phyloP scores from a whole-genome alignment of 2,329 filamentous ascomycete genomes.

The Blumeriella jaapii region DNA sequence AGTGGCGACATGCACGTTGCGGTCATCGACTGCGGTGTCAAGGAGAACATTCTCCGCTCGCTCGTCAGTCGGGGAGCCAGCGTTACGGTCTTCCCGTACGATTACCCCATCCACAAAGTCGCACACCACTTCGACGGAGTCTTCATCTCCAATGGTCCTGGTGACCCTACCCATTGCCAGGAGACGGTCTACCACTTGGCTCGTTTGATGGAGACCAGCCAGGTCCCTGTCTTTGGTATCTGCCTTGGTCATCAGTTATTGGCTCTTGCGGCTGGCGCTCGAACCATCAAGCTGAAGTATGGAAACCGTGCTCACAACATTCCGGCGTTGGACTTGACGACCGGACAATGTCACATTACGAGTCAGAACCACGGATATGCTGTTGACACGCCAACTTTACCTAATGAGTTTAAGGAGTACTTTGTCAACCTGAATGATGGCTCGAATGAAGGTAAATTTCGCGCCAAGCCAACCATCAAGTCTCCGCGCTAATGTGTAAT shows the following conservation, averaged over 20 bases:
- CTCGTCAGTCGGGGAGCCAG: slow-evolving; percentile 84
- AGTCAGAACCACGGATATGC: slow-evolving; percentile 98
- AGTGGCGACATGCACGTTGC: slow-evolving; percentile 82
- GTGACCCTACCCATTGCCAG: slow-evolving; percentile 94
- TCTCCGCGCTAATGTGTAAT: slow-evolving; percentile 15
- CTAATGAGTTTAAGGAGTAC: slow-evolving; percentile 88
- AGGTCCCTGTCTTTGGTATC: slow-evolving; percentile 93
- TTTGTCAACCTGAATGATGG: slow-evolving; percentile 98
- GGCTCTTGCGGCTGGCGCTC: slow-evolving; percentile 75
- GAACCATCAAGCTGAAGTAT: slow-evolving; percentile 97
- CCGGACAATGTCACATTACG: slow-evolving; percentile 95
- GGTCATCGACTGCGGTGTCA: slow-evolving; percentile 94
- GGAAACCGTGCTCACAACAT: slow-evolving; percentile 99
- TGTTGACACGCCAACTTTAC: slow-evolving; percentile 73
- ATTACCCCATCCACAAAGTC: slow-evolving; percentile 97
- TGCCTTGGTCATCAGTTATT: slow-evolving; percentile 95
- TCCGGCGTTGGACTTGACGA: slow-evolving; percentile 85
- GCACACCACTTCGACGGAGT: slow-evolving; percentile 96
- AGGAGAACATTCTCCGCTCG: slow-evolving; percentile 98
- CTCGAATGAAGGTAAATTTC: slow-evolving; percentile 87
- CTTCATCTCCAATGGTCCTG: slow-evolving; percentile 98
- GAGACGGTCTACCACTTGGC: slow-evolving; percentile 86
- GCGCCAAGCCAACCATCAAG: too few species aligned
- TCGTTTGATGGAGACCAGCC: slow-evolving; percentile 81
- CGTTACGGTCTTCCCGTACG: slow-evolving; percentile 88